phyloP scores from a whole-genome alignment of 176 grass and related monocot genomes.

The Rhynchospora breviuscula region DNA sequence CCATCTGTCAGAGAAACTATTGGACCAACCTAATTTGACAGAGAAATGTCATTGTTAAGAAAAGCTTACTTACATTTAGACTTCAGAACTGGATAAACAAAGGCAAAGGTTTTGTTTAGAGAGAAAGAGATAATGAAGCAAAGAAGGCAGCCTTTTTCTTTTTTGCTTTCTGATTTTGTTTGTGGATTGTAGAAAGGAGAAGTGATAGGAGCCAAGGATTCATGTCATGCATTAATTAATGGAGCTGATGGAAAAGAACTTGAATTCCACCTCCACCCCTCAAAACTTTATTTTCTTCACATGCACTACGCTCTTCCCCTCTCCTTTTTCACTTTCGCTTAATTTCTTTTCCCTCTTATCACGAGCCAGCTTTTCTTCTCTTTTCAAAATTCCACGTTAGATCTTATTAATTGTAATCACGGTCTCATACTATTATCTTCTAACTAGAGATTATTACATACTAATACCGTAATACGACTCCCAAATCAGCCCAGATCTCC shows the following conservation, averaged over 20 bases:
- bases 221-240: conserved; percentile 9
- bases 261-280: conserved; percentile 44
- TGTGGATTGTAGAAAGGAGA: not conserved
- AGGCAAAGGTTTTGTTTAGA: not conserved
- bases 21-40: not conserved
- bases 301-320: conserved; percentile 52
- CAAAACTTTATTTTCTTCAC: conserved; percentile 77
- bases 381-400: conserved; percentile 12
- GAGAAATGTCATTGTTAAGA: not conserved
- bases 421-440: not conserved
- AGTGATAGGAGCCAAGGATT: not conserved
- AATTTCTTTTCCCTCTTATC: not conserved
- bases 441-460: not conserved
- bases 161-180: not conserved
- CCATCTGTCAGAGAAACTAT: not conserved
- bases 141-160: not conserved
- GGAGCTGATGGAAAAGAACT: not conserved
- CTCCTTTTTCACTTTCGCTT: conserved; percentile 24
- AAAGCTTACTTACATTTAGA: conserved; percentile 3
- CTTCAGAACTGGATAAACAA: conserved; percentile 7
- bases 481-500: not conserved
- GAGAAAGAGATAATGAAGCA: conserved; percentile 1
- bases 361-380: conserved; percentile 20
- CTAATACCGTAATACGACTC: not conserved
- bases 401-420: conserved; percentile 18